Conservation (phyloP, 2,329 filamentous ascomycete genomes). For the Fusarium redolens region DNA sequence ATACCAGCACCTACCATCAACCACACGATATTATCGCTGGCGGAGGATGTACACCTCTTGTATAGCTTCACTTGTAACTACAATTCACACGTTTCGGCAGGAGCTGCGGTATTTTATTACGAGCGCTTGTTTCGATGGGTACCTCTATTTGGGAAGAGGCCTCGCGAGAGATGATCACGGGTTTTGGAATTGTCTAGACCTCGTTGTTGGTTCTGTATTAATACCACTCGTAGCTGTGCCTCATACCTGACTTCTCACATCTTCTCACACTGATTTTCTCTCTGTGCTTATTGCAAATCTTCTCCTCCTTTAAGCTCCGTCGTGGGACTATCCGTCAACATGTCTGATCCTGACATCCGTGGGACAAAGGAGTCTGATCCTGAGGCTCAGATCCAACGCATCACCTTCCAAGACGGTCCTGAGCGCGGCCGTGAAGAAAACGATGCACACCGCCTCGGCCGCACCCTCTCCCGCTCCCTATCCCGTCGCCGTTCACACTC, state of each 20-base stretch:
- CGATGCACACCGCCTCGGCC: constrained; percentile 11
- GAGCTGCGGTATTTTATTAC: constrained; percentile 31
- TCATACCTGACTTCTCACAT: neutral
- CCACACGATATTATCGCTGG: constrained; percentile 32
- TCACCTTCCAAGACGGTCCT: constrained; percentile 34
- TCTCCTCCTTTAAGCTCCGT: neutral
- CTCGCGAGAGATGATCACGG: constrained; percentile 12
- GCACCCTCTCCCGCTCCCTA: constrained; percentile 28
- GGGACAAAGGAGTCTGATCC: constrained; percentile 27
- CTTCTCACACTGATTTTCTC: neutral
- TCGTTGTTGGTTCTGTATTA: constrained; percentile 1
- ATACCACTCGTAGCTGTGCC: neutral
- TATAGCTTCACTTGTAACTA: constrained; percentile 33
- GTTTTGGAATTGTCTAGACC: constrained; percentile 21
- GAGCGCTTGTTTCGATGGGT: neutral
- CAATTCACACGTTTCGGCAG: constrained; percentile 15
- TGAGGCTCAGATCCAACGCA: constrained; percentile 30
- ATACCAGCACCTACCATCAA: constrained; percentile 28
- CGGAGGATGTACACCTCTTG: constrained; percentile 28
- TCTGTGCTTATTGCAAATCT: constrained; percentile 1
- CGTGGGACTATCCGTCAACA: neutral
- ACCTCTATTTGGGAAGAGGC: constrained; percentile 22
- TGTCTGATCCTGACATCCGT: constrained; percentile 36
- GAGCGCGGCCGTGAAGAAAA: constrained; percentile 11
- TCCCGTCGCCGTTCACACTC: constrained; percentile 38